Evolutionary conservation across 2,329 filamentous ascomycete species (phyloP), one percentile per base, ranked within the genome.

Genomic region (Botryosphaeria dothidea): DNA sequence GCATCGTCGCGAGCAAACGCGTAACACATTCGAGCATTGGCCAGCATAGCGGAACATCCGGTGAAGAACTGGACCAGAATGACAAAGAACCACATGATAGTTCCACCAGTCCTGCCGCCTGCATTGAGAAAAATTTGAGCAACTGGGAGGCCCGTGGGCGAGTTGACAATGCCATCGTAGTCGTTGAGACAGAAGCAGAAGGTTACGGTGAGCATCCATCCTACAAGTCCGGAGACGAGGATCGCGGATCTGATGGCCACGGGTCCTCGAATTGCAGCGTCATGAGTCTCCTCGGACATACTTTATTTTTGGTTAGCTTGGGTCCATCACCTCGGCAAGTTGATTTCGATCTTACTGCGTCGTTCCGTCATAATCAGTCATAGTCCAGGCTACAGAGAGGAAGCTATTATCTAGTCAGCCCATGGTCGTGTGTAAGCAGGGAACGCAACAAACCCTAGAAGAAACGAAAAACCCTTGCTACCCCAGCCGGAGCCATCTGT

Each of bases 331-430:
- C 27, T 3, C 17, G 17, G 9, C 4, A 27, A 49, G 68, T 56
- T 25, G 17, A 31, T 57, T 3, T 46, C 25, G 49, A 56, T 75
- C 80, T 73, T 76, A 85, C 83, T 89, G 87, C 5, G 87, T 88
- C 11, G 87, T 90, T 51, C 84, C 86, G 69, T 89, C 87, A 71
- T 89, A 89, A 71, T 89, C 87, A 5, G 87, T 90, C 86, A 90
- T 89, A n/a, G 86, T 88, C 84, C 84, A 86, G 23, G 84, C 82
- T 15, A 86, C 84, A 17, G 83, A 84, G 5, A 86, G 74, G 68
- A 85, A 85, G 27, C 80, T 81, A 17, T 34, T 68, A 25, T 34
- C 41, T 38, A 57, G 68, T 75, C 66, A 75, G 69, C 38, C 41
- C 25, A 51, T 60, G 31, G 21, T 46, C 51, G 19, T 19, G 36